Evolutionary conservation across 2,329 filamentous ascomycete species (phyloP).

Genomic region (Aurifilum marmelostoma): DNA sequence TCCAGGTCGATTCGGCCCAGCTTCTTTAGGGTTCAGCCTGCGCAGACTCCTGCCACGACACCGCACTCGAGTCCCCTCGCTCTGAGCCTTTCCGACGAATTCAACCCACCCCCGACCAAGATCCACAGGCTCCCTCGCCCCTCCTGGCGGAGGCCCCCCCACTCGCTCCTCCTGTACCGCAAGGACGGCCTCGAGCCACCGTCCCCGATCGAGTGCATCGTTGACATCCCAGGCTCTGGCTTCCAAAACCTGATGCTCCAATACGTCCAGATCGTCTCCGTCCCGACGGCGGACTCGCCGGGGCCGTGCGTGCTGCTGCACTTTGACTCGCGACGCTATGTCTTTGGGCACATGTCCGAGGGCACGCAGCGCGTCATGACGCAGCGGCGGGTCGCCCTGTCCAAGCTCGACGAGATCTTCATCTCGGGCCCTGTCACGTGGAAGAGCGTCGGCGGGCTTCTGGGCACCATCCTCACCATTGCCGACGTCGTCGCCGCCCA

Average conservation of each 20-base stretch:
- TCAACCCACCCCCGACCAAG: neutral
- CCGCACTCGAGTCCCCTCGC: neutral
- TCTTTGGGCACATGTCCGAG: conserved; percentile 82
- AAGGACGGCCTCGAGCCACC: neutral
- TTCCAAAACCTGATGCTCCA: conserved; percentile 63
- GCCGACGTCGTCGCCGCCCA: conserved; percentile 66
- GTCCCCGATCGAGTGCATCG: neutral
- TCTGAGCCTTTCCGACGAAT: neutral
- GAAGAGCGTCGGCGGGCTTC: conserved; percentile 76
- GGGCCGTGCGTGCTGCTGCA: conserved; percentile 79
- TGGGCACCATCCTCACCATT: conserved; percentile 83
- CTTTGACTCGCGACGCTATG: conserved; percentile 79
- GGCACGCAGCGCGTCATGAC: conserved; percentile 79
- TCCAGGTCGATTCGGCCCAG: too few relatives aligned
- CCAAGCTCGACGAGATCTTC: conserved; percentile 76
- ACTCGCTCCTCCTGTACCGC: conserved; percentile 16
- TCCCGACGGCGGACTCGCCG: conserved; percentile 85
- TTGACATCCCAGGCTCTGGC: conserved; percentile 14
- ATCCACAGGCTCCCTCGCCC: conserved; percentile 6
- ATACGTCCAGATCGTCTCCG: conserved; percentile 74
- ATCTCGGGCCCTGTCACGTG: conserved; percentile 78
- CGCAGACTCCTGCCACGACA: neutral
- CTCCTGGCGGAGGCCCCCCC: neutral
- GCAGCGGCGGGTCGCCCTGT: conserved; percentile 67
- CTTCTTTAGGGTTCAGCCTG: neutral